These are phyloP conservation scores for Rugonectria rugulosa DNA, from an alignment of 2,329 filamentous ascomycete species.

Conservation along the genomic window DNA sequence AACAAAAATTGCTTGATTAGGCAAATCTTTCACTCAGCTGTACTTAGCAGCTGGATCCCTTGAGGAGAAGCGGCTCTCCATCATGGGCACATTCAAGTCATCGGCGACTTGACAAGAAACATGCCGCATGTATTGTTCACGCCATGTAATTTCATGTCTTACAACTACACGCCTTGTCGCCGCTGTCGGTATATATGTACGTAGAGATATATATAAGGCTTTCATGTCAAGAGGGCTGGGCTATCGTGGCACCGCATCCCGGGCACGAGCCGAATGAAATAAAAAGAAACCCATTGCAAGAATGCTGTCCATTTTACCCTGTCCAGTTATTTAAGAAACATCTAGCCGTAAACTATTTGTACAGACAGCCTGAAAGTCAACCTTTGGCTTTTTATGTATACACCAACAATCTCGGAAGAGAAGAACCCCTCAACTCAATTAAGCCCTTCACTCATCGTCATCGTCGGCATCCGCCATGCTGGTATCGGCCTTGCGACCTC, in stretches of 20 bases:
- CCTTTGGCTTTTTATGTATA: constrained; percentile 21
- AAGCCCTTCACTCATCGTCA: constrained; percentile 36
- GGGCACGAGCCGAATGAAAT: constrained; percentile 1
- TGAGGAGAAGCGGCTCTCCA: too few relatives aligned
- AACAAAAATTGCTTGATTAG: neutral
- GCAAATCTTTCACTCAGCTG: too few relatives aligned
- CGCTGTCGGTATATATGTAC: neutral
- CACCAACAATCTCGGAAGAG: constrained; percentile 22
- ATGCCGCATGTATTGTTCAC: neutral
- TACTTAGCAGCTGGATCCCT: neutral
- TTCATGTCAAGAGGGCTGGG: neutral
- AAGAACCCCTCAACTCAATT: constrained; percentile 1
- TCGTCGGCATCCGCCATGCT: constrained; percentile 51
- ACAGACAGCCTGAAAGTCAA: constrained; percentile 10
- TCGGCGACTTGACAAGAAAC: neutral
- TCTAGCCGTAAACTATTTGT: constrained; percentile 28
- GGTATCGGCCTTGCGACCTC: constrained; percentile 43
- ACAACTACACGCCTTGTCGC: neutral
- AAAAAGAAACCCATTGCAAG: constrained; percentile 20
- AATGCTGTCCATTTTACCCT: constrained; percentile 33
- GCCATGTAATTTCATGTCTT: neutral
- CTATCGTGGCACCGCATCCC: neutral
- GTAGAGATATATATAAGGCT: neutral
- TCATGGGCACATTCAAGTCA: too few relatives aligned
- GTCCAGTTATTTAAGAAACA: constrained; percentile 18